Base-by-base conservation (phyloP, 2,329 filamentous ascomycete species). In the Didymella sp. region DNA sequence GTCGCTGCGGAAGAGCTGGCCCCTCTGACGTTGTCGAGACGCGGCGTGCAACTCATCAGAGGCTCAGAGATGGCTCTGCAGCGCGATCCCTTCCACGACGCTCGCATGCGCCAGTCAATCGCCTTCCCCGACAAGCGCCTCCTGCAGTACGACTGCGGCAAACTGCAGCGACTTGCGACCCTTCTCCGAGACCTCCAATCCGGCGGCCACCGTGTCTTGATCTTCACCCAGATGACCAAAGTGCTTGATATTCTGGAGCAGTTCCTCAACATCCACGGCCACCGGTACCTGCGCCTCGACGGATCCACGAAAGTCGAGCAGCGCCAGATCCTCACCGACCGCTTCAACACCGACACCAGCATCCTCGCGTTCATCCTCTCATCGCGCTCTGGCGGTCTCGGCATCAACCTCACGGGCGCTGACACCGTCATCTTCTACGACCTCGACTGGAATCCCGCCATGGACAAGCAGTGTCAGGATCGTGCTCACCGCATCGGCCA, bases 221-320 rank as follows among this genome's bases (percentile, higher is more conserved):
- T 99, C 73, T 99, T 99, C 77, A 98, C 96, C 0, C 95, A 99
- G 72, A 99, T 99, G 95, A 98, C 95, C 43, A 96, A 96, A 75
- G 95, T 98, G 42, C 84, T 99, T 17, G 94, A 99, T 74, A 96
- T 99, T 52, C 83, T 99, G 2, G 95, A 99, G 75, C 92, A 95
- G 66, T 99, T 99, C 73, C 85, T 99, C 66, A 98, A 97, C 72
- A 97, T 99, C 47, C 94, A 99, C 69, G 94, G 94, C 0, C 91
- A 98, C 79, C 95, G 96, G 53, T 99, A 99, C 73, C 85, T 99
- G 17, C 92, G 95, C 19, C 85, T 99, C 4, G 95, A 99, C 72
- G 95, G 95, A n/a, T 89, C 92, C 6, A 98, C 95, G 21, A 96
- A 96, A 73, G 89, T 98, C 13, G 95, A 99, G 76, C 91, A 96